Evolutionary conservation across 371 early-diverging fungal species (phyloP).

Genomic region (Zychaea mexicana): DNA sequence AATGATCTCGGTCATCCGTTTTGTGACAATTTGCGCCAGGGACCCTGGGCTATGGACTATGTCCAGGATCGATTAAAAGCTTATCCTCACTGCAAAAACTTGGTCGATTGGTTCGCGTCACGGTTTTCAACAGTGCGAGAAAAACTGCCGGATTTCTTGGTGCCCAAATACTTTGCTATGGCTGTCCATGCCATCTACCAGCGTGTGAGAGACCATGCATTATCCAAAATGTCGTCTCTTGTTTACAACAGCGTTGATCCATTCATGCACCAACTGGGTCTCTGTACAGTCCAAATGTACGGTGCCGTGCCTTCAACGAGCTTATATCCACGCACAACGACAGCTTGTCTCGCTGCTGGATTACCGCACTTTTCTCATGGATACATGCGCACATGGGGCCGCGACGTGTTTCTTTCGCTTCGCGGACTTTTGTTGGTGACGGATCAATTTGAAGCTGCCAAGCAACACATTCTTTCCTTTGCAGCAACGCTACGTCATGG

Average conservation of each 20-base stretch:
- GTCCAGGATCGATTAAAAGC: constrained; percentile 69
- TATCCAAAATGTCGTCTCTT: constrained; percentile 60
- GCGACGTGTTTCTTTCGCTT: constrained; percentile 94
- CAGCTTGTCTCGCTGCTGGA: constrained; percentile 88
- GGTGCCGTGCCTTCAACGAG: constrained; percentile 80
- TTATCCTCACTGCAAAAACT: constrained; percentile 30
- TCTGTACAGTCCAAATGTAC: constrained; percentile 85
- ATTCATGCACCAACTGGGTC: constrained; percentile 71
- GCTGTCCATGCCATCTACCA: constrained; percentile 76
- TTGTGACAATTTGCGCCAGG: constrained; percentile 86
- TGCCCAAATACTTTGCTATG: constrained; percentile 93
- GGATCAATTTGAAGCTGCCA: constrained; percentile 82
- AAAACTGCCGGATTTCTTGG: constrained; percentile 76
- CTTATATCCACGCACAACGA: constrained; percentile 69
- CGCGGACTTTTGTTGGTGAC: constrained; percentile 85
- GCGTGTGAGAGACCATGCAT: constrained; percentile 66
- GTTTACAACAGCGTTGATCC: constrained; percentile 57
- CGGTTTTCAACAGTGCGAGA: constrained; percentile 69
- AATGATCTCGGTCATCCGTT: constrained; percentile 95
- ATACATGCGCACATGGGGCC: constrained; percentile 98
- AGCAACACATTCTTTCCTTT: constrained; percentile 86
- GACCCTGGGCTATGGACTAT: constrained; percentile 94
- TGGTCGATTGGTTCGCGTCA: constrained; percentile 76
- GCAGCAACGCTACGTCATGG: constrained; percentile 91
- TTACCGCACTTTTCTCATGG: constrained; percentile 92